These are phyloP conservation scores for Arthrobotrys megalospora DNA, from an alignment of 2,329 filamentous ascomycete species.

Conservation along the genomic window DNA sequence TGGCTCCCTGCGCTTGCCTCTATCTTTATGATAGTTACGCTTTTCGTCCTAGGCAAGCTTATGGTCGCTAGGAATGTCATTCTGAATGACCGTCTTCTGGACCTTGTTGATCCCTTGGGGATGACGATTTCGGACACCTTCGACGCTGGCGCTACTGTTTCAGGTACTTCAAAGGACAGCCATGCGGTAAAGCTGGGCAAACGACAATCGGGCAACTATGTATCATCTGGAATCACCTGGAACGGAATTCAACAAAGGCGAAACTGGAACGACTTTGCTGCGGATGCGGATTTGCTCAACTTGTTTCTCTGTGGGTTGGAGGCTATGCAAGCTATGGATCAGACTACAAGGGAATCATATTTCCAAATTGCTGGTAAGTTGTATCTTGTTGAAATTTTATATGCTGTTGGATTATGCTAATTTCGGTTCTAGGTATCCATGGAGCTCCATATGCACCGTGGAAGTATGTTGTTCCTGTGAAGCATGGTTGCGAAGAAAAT, in stretches of 20 bases:
- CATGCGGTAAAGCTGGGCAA: constrained; percentile 14
- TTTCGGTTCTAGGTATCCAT: constrained; percentile 38
- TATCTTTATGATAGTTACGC: constrained; percentile 25
- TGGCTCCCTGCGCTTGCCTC: constrained; percentile 33
- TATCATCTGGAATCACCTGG: constrained; percentile 45
- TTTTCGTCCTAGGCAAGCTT: constrained; percentile 33
- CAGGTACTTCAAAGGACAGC: not conserved
- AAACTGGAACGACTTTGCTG: constrained; percentile 41
- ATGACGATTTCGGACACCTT: constrained; percentile 14
- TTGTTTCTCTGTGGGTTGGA: constrained; percentile 56
- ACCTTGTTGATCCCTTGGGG: constrained; percentile 11
- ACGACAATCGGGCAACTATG: constrained; percentile 37
- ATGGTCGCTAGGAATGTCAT: constrained; percentile 17
- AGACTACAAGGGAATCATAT: constrained; percentile 43
- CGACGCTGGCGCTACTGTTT: not conserved
- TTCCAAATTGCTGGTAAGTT: constrained; percentile 45
- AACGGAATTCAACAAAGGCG: constrained; percentile 47
- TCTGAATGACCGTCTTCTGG: constrained; percentile 18
- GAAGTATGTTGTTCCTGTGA: constrained; percentile 41
- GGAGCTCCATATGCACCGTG: constrained; percentile 50
- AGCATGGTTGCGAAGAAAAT: not conserved
- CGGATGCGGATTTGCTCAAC: constrained; percentile 49
- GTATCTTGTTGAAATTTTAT: not conserved
- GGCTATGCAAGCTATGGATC: constrained; percentile 43
- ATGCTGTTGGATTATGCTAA: constrained; percentile 26